A percentile compares a stretch with the other conserved stretches of the same genome.
Evolutionary conservation across 192 early-diverging fungal species (phyloP).

Genomic region (Hyaloraphidium curvatum): DNA sequence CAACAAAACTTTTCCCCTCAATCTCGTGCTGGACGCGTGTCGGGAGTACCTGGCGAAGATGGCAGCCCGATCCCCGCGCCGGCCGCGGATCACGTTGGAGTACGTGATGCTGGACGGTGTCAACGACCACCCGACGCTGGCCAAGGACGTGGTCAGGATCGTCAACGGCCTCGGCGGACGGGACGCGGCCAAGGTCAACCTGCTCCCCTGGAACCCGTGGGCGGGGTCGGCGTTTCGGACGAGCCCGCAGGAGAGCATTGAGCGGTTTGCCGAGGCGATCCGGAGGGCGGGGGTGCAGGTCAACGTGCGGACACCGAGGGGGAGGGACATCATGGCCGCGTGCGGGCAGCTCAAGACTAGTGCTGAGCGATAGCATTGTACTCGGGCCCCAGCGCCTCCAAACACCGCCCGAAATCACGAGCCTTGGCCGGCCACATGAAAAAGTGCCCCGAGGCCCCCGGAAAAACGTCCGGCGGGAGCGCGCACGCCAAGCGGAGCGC

Average conservation of each 20-base stretch:
- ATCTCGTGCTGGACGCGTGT: conserved; percentile 21
- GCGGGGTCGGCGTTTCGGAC: not conserved
- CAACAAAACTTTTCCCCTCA: conserved; percentile 26
- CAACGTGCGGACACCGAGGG: not conserved
- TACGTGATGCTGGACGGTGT: conserved; percentile 30
- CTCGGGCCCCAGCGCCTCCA: too few relatives aligned
- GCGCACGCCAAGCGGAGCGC: too few relatives aligned
- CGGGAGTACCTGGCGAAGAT: conserved; percentile 22
- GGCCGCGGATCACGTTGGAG: conserved; percentile 25
- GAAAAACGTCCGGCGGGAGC: too few relatives aligned
- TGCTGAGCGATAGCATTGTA: too few relatives aligned
- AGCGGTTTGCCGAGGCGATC: not conserved
- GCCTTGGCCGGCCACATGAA: too few relatives aligned
- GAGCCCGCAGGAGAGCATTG: not conserved
- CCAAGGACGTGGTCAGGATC: not conserved
- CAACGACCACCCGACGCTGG: conserved; percentile 15
- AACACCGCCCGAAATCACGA: too few relatives aligned
- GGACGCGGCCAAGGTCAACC: not conserved
- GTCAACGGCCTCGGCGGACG: not conserved
- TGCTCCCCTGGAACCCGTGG: not conserved
- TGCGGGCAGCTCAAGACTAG: too few relatives aligned
- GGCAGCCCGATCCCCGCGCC: conserved; percentile 1
- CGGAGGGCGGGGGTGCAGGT: not conserved
- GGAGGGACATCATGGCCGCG: not conserved
- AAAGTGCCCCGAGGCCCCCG: too few relatives aligned